Conservation (phyloP, 2,329 filamentous ascomycete genomes). For the Diaporthe citrichinensis region DNA sequence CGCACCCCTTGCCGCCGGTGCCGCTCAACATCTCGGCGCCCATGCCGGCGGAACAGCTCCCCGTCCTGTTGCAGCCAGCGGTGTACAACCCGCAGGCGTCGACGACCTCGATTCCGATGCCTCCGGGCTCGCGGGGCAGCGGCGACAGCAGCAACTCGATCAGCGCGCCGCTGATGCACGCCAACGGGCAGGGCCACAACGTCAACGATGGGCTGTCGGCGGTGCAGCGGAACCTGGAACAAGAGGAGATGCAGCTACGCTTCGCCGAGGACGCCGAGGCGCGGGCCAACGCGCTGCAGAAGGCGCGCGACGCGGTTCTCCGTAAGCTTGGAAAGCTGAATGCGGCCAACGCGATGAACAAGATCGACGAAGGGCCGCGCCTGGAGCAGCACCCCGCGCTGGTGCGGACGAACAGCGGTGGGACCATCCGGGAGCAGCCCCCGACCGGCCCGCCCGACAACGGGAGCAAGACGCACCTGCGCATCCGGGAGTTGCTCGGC, state of each 20-base stretch:
- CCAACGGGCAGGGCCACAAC: constrained; percentile 41
- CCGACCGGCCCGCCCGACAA: constrained; percentile 27
- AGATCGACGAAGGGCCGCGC: constrained; percentile 35
- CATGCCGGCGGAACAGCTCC: constrained; percentile 62
- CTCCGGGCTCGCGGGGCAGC: constrained; percentile 31
- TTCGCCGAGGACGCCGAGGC: constrained; percentile 71
- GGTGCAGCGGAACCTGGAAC: constrained; percentile 70
- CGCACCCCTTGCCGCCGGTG: constrained; percentile 32
- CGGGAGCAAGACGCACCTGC: constrained; percentile 41
- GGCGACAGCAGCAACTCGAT: constrained; percentile 29
- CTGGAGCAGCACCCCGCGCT: constrained; percentile 48
- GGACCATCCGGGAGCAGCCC: constrained; percentile 15
- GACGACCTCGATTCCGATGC: constrained; percentile 42
- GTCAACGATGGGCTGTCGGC: constrained; percentile 65
- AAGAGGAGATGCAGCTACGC: constrained; percentile 68
- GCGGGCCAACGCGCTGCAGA: constrained; percentile 67
- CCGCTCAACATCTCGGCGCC: constrained; percentile 62
- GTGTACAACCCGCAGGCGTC: constrained; percentile 64
- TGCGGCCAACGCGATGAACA: constrained; percentile 30
- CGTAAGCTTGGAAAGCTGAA: constrained; percentile 66
- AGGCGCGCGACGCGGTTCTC: constrained; percentile 73
- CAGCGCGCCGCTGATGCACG: constrained; percentile 2
- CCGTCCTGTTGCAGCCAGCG: constrained; percentile 68
- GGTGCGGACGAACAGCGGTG: constrained; percentile 27
- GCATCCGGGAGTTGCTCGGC: constrained; percentile 41